Evolutionary conservation across 768 basidiomycete species (phyloP), one percentile per base, ranked within the genome.

Genomic region (Rhizopogon sp.): DNA sequence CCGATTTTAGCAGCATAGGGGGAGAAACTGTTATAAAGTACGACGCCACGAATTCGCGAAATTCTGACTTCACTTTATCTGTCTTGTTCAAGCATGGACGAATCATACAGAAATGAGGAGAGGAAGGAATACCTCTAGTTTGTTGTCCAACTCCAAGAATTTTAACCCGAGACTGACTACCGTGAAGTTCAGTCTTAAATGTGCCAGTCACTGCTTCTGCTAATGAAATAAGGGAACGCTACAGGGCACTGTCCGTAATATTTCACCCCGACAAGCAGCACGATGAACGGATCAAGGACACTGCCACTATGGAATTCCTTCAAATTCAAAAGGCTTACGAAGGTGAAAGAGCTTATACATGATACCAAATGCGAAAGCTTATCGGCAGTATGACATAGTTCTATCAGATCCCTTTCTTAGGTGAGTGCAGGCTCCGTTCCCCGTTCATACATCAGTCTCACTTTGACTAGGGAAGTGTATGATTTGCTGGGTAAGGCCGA

Each of bases 201-300:
- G 67, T 93, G 46, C 77, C 84, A 14, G 76, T 69, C 49, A 76
- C 78, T 5, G 88, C 89, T 0, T 80, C 84, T 2, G 77, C 81
- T 55, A 72, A 73, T 46, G 88, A 92, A 62, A 85, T 93, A 56
- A 78, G 88, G 47, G 89, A 91, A 54, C 77, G 84, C 37, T 88
- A 92, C 67, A 76, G 81, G 41, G 66, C 80, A 5, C 69, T 93
- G 28, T 92, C 91, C 4, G 77, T 93, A 29, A 72, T 87, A 17
- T 91, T 89, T 59, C 92, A 96, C 61, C 92, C 92, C 0, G 92
- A 96, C 77, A 87, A 86, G 64, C 88, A 93, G 56, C 78, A 75
- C 20, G 81, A 83, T 63, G 79, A 81, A 51, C 66, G 67, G 16
- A 70, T 76, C 56, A 83, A 80, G 63, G 76, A 72, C 47, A 76